Evolutionary conservation across 345 rosid species (phyloP), one percentile per base, ranked within the genome.

Genomic region (Melaleuca quinquenervia): DNA sequence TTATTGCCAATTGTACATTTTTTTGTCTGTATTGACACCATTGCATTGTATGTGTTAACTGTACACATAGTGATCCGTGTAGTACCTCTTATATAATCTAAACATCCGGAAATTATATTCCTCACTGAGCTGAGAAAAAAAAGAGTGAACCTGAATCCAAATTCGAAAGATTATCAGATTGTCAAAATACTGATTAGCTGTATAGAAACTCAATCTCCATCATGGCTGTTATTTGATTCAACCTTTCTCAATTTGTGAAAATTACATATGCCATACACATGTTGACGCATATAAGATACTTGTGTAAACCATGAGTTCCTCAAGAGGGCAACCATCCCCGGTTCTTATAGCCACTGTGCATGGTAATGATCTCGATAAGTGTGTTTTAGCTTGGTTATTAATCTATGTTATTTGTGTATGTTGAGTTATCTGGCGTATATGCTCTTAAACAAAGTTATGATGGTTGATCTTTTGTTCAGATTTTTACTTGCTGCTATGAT

Each of bases 401-500:
- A 70, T 36, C 7, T 70, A 20, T 70, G 26, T 18, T 32, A 3
- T 70, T 70, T 1, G 11, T 70, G 80, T 70, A 20, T 41, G 26
- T 70, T 36, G 78, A 32, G 78, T 70, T 18, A 6, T 70, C 26
- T 36, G 48, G 48, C 49, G 14, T 83, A 44, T 49, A 54, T 44
- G 41, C 52, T 26, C n/a, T 85, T 51, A 80, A 49, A 50, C 9
- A 50, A 82, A 27, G 74, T 26, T n/a, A 45, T 44, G 48, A 60
- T 48, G 82, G 48, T 52, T 24, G 15, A 27, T 45, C 14, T 45
- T 76, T 70, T 48, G n/a, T 90, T 87, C 90, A 97, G 97, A 90
- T 94, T 56, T 88, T 90, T 83, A 94, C 93, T 51, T 90, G 98
- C 89, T 89, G 96, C 89, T 93, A 96, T 84, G 92, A 93, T 89